phyloP scores from a whole-genome alignment of 2,329 filamentous ascomycete genomes.

The Fusarium sp. region DNA sequence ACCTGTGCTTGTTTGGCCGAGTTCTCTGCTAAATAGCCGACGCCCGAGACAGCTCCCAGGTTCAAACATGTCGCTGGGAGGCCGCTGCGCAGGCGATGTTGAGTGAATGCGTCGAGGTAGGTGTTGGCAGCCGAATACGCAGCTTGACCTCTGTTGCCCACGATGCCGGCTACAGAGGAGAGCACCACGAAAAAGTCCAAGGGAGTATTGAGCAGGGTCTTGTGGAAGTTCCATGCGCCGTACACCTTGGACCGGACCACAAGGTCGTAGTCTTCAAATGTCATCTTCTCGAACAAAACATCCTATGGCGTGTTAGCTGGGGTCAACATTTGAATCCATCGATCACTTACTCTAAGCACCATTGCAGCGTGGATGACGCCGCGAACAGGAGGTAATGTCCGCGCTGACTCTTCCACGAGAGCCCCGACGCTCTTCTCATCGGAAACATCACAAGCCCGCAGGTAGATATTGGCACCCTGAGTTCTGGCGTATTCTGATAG shows the following conservation, averaged over 20 bases:
- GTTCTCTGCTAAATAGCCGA: background rate
- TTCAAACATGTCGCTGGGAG: background rate
- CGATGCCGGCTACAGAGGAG: background rate
- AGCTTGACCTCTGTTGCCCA: background rate
- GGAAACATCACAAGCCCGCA: background rate
- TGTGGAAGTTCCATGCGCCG: background rate
- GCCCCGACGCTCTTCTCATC: background rate
- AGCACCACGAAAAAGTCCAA: background rate
- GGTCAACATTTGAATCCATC: background rate
- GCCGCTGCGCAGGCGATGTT: background rate
- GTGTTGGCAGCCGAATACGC: background rate
- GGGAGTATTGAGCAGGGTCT: background rate
- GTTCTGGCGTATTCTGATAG: background rate
- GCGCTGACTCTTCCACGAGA: background rate
- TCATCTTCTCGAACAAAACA: background rate
- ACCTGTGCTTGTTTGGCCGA: background rate
- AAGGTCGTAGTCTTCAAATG: background rate
- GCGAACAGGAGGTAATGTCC: background rate
- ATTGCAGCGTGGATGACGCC: background rate
- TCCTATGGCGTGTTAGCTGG: background rate
- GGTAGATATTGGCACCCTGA: background rate
- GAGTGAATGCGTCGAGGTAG: background rate
- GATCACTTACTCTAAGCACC: background rate
- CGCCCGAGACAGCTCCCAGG: background rate
- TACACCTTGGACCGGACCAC: background rate